Base-by-base conservation (phyloP, 2,329 filamentous ascomycete genomes). In the Hirsutella minnesotensis region DNA sequence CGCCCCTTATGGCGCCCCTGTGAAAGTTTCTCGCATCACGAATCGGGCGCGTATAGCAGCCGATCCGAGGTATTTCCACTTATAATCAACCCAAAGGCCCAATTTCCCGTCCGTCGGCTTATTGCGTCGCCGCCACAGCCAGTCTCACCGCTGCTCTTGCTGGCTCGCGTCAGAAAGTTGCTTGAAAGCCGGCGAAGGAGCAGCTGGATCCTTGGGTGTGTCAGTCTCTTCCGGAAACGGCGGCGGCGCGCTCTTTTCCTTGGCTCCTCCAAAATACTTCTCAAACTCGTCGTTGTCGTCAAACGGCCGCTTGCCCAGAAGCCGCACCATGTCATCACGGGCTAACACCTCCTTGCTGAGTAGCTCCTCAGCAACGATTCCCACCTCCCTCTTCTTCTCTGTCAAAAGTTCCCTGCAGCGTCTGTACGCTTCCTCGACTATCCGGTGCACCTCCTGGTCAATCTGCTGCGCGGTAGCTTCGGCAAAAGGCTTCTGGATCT, bases 381-480 rank as follows among this genome's bases (percentile, higher is more conserved):
- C 87, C 30, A 98, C 75, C 65, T 96, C 86, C 54, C 75, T 72
- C 72, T 94, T 92, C 79, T 87, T 94, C 66, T 83, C 82, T 2
- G 74, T 75, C 41, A 98, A 72, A 21, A 98, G 76, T 38, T 86
- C 78, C 56, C 78, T 81, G 72, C 92, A 98, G 64, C 92, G 83
- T 63, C 84, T 78, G 72, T 98, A 95, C 1, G 92, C 92, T 59
- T 92, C 79, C 49, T 94, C 86, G 42, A 98, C 81, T 53, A 98
- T 94, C 42, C 86, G 78, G 51, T 86, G 81, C 48, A 98, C 90
- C 67, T 98, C 92, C 35, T 73, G 66, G 59, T 98, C 92, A 60
- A 98, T 98, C 51, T 82, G 82, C 60, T 88, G 85, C 16, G 89
- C 92, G 3, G 92, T 98, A 42, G 87, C 74, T 68, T 98, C 92